Base-by-base conservation (phyloP, 176 grass and related monocot genomes). In the Thinopyrum elongatum region DNA sequence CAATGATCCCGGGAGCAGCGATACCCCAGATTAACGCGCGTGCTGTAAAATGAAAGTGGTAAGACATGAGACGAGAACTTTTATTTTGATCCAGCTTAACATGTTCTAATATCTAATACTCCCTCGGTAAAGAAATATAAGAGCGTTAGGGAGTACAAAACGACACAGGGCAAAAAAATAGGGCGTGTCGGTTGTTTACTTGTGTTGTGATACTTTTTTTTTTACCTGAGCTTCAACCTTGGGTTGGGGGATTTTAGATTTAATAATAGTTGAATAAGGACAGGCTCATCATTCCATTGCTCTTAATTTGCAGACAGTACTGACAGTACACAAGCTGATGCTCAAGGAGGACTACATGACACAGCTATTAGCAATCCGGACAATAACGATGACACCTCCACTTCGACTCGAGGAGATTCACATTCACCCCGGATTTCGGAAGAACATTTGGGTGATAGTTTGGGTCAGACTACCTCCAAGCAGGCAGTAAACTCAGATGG, bases 311-410 rank as follows among this genome's bases (percentile, higher is more conserved):
- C 70, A 84, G 71, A 26, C 16, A 74, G 19, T 3, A 41, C 29
- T 73, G 28, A 12, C 22, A 23, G 58, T 34, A 39, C 22, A 21
- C 31, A 71, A 26, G 30, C 29, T 70, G 12, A 10, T 82, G 49
- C 35, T 61, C 79, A 77, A 76, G 47, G 70, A 22, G 11, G 84
- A 6, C 16, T 58, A 12, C 46, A 16, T 89, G 60, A 66, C 66
- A 25, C 6, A 0, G 23, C 57, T 58, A 44, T n/a, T 59, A 79
- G 41, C 30, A 71, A 80, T 5, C 41, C 60, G 26, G 85, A 61
- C 1, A 8, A 42, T 39, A 39, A 39, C 38, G 9, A 39, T 39
- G 38, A 10, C 38, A 39, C 38, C 38, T 39, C 38, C 38, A 10
- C 38, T 39, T 39, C 38, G 38, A 39, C 38, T 41, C 38, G 38